A percentile compares a stretch with the other conserved stretches of the same genome.
Evolutionary conservation across 768 basidiomycete genomes (phyloP).

Genomic region (Trametes cinnabarina): DNA sequence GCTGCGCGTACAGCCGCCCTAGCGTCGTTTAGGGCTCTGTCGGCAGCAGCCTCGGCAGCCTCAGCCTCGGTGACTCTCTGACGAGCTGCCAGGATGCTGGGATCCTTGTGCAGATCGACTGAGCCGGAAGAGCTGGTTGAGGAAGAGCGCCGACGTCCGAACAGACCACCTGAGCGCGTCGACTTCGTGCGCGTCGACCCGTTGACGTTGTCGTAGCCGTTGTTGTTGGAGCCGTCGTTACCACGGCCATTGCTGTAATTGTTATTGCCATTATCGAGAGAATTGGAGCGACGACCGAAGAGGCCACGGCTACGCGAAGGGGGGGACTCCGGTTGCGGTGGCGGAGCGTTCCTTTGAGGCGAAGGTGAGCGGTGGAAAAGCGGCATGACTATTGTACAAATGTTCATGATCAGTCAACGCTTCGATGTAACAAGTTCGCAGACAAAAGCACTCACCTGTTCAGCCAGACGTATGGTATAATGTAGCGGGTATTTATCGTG

Average conservation of each 20-base stretch:
- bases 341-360: slow-evolving; percentile 9
- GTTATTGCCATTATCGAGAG: slow-evolving; percentile 2
- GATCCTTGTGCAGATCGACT: slow-evolving; percentile 36
- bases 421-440: not conserved
- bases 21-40: slow-evolving; percentile 47
- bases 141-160: slow-evolving; percentile 27
- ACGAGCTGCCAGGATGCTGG: slow-evolving; percentile 46
- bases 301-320: slow-evolving; percentile 22
- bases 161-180: slow-evolving; percentile 23
- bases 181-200: not conserved
- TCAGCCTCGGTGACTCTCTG: slow-evolving; percentile 52
- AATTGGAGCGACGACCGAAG: slow-evolving; percentile 26
- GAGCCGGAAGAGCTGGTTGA: slow-evolving; percentile 18
- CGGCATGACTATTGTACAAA: slow-evolving; percentile 25
- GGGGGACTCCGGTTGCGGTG: slow-evolving; percentile 19
- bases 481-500: too few species aligned
- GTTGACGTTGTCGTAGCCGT: slow-evolving; percentile 3
- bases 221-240: not conserved
- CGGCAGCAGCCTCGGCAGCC: slow-evolving; percentile 49
- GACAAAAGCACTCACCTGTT: not conserved
- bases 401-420: not conserved
- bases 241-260: not conserved
- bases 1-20: slow-evolving; percentile 47
- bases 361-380: slow-evolving; percentile 24
- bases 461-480: not conserved